Evolutionary conservation across 148 eudicot genomes (phyloP).

Genomic region (Spergularia marina): DNA sequence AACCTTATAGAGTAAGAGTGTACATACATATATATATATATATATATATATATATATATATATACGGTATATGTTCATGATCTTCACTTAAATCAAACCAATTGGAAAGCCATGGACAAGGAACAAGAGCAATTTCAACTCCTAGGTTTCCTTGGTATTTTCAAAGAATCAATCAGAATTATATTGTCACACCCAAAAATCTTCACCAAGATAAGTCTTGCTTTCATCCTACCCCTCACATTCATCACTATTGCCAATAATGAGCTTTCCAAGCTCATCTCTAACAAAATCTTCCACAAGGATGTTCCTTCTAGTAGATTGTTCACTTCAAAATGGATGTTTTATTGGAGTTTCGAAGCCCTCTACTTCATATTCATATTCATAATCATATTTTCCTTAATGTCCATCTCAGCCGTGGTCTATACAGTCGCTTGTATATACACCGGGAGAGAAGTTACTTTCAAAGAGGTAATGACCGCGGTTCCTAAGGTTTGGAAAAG

Average conservation of each 20-base stretch:
- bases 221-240: constrained; percentile 34
- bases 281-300: constrained; percentile 14
- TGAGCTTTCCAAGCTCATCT: constrained; percentile 22
- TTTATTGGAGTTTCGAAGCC: constrained; percentile 21
- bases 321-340: constrained; percentile 19
- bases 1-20: too few relatives aligned
- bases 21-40: too few relatives aligned
- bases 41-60: too few relatives aligned
- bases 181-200: constrained; percentile 30
- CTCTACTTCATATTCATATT: constrained; percentile 20
- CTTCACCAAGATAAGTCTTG: constrained; percentile 35
- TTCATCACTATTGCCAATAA: constrained; percentile 19
- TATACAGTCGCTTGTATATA: constrained; percentile 40
- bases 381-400: constrained; percentile 27
- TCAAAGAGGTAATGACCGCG: constrained; percentile 27
- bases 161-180: constrained; percentile 38
- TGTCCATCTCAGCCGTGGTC: constrained; percentile 36
- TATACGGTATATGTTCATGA: too few relatives aligned
- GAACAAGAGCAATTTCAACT: constrained; percentile 46
- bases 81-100: background rate
- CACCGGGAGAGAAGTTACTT: constrained; percentile 30
- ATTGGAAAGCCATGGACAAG: constrained; percentile 30
- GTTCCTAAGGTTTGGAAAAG: constrained; percentile 51
- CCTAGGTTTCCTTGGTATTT: constrained; percentile 41
- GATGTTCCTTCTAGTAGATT: constrained; percentile 5